A percentile compares a stretch with the other conserved stretches of the same genome.
phyloP scores from a whole-genome alignment of 2,329 filamentous ascomycete genomes.

The Lachnellula subtilissima region DNA sequence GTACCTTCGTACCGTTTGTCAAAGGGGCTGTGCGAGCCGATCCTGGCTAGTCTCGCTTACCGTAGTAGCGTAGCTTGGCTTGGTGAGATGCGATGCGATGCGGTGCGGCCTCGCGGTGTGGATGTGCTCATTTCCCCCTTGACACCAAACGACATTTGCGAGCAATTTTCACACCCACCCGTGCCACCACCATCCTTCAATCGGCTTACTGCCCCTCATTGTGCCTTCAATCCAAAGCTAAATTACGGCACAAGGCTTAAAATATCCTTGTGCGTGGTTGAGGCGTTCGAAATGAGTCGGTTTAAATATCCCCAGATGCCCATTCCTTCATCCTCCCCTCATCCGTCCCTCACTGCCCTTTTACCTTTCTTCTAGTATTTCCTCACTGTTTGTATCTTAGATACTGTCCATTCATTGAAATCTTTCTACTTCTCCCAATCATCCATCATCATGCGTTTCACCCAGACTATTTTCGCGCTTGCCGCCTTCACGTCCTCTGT shows the following conservation, averaged over 20 bases:
- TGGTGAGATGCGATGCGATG: too few relatives aligned
- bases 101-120: too few relatives aligned
- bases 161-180: neutral
- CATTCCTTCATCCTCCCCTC: neutral
- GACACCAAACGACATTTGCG: neutral
- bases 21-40: neutral
- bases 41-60: neutral
- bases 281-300: neutral
- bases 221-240: neutral
- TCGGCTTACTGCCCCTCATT: neutral
- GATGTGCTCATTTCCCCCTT: neutral
- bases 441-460: slow-evolving; percentile 27
- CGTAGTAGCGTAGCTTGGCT: neutral
- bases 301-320: neutral
- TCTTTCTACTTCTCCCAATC: slow-evolving; percentile 1
- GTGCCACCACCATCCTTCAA: neutral
- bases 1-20: too few relatives aligned
- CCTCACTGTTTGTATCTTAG: slow-evolving; percentile 21
- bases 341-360: neutral
- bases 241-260: neutral
- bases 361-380: neutral
- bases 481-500: slow-evolving; percentile 24
- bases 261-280: neutral
- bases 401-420: slow-evolving; percentile 28
- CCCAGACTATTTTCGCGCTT: slow-evolving; percentile 23